These are phyloP conservation scores for Hibiscus syriacus DNA, from an alignment of 345 rosid genomes.

Conservation along the genomic window DNA sequence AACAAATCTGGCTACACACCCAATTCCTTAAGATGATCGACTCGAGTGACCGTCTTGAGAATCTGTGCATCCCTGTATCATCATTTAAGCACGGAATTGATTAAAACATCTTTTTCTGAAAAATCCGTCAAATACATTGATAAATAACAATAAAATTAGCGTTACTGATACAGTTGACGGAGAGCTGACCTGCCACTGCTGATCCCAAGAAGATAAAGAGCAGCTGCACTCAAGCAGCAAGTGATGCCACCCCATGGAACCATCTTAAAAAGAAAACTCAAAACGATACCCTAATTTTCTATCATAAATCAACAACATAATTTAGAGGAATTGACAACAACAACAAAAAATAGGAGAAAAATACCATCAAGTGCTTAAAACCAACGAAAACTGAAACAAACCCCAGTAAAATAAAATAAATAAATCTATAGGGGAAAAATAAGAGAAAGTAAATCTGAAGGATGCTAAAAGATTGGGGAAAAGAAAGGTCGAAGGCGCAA, in stretches of 20 bases:
- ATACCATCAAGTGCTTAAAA: background rate
- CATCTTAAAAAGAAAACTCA: constrained; percentile 23
- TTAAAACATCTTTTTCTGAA: background rate
- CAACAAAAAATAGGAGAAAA: background rate
- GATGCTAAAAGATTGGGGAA: background rate
- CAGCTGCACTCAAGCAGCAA: constrained; percentile 88
- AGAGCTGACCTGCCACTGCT: constrained; percentile 73
- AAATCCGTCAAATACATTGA: background rate
- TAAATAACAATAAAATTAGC: background rate
- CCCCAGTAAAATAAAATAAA: background rate
- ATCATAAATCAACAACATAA: background rate
- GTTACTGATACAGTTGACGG: background rate
- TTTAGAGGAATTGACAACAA: background rate
- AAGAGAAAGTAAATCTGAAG: background rate
- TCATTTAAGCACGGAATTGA: background rate
- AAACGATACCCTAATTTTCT: constrained; percentile 10
- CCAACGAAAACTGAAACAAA: background rate
- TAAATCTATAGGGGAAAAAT: background rate
- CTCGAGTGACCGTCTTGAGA: constrained; percentile 62
- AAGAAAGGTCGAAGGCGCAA: constrained; percentile 21
- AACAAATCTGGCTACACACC: constrained; percentile 31
- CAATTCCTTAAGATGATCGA: constrained; percentile 78
- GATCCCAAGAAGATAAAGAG: constrained; percentile 82
- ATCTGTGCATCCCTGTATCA: constrained; percentile 67
- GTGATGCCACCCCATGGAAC: constrained; percentile 86